Base-by-base conservation (phyloP, 2,329 filamentous ascomycete species). In the Cladobotryum mycophilum region DNA sequence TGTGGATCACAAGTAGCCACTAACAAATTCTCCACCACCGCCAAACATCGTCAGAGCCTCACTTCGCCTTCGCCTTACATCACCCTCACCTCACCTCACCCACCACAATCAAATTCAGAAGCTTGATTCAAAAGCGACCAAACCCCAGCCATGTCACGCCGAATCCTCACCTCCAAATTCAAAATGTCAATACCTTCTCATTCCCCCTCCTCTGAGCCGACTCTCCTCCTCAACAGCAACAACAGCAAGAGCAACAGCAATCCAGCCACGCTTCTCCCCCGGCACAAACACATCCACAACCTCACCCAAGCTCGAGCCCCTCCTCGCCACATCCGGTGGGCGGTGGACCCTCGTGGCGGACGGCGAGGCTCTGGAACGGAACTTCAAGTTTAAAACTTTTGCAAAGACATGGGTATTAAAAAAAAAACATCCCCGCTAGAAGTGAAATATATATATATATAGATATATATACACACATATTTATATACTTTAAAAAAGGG, bases 361-460 rank as follows among this genome's bases (percentile, higher is more conserved):
- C 41, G 80, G 79, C 9, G 71, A 75, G 48, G 82, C 78, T 0
- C 57, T 86, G 1, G 79, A 85, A 66, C 72, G 82, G 47, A 72
- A 68, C 49, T 84, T 85, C 62, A 78, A 71, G 60, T 86, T 86
- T 61, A 82, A 81, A 68, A 82, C 74, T 2, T 86, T 85, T 64
- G 73, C 76, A 35, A 84, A 81, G 70, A 80, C 80, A 7, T 85
- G 82, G 82, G 80, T 83, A n/a, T n/a, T n/a, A n/a, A 4, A 40
- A 14, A 14, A 20, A 20, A 20, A 5, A 20, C 3, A 20, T 20
- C 20, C 5, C 20, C 20, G 20, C 20, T 20, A 3, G 20, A 20
- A 20, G 20, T 20, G 20, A 20, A 20, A n/a, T n/a, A n/a, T n/a
- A n/a, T n/a, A n/a, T n/a, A n/a, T n/a, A n/a, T n/a, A n/a, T n/a